Base-by-base conservation (phyloP, 345 rosid species). In the Populus simonii region DNA sequence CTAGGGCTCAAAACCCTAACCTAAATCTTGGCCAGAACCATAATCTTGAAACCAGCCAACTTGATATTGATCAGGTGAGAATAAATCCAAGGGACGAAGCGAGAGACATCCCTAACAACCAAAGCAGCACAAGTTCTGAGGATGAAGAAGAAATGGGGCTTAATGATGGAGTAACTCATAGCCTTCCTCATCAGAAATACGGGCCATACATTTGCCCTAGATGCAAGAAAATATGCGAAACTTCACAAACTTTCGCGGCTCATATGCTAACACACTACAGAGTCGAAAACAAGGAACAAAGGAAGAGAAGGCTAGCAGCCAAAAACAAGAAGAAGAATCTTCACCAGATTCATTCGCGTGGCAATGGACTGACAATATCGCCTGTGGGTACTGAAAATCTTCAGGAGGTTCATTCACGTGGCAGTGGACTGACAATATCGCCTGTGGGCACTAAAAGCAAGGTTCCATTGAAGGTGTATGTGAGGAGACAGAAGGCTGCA, bases 141-240 rank as follows among this genome's bases (percentile, higher is more conserved):
- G 35, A 25, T 27, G 33, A 23, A 63, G 11, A 25, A 9, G 35
- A 23, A 23, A 63, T 25, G 27, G 67, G 16, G 13, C 33, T 12
- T 27, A 71, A 17, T 7, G 84, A 81, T 45, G 89, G 85, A 23
- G 77, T 72, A 72, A 81, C 78, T 55, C 80, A 69, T 41, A 81
- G 85, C 68, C 85, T 79, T 31, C 75, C 70, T 49, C 66, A 53
- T 45, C 49, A 41, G 33, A 80, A 82, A 66, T 1, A 78, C 25
- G 84, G 86, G 5, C 82, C 83, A 1, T 75, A 81, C 76, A 63
- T 66, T 12, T 83, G 85, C 77, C 85, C 86, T 13, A 78, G 8
- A 69, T 77, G 86, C 77, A 35, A 27, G 0, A 31, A 3, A 6
- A 73, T 45, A 69, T 77, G 76, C 31, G 7, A 18, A 8, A 57